Evolutionary conservation across 2,329 filamentous ascomycete species (phyloP).

Genomic region (Aaosphaeria pasadenensis): DNA sequence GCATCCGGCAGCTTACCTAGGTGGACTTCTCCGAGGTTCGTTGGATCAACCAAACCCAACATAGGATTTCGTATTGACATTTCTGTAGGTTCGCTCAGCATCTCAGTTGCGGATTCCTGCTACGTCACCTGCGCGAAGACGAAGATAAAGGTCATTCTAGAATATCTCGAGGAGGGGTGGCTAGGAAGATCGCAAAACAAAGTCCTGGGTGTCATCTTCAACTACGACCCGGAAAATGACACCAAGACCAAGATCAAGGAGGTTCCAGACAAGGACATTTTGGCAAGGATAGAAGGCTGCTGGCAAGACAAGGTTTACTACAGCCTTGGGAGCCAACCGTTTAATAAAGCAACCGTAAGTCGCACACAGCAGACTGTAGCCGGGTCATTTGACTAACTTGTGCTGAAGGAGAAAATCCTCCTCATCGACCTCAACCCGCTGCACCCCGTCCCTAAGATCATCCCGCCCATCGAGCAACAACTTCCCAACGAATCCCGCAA

Average conservation of each 20-base stretch:
- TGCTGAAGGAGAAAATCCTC: slow-evolving; percentile 54
- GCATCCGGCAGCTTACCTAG: slow-evolving; percentile 89
- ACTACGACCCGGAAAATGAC: slow-evolving; percentile 84
- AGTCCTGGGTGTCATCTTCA: slow-evolving; percentile 87
- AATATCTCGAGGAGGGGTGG: slow-evolving; percentile 95
- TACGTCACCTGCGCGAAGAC: slow-evolving; percentile 89
- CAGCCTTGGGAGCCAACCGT: slow-evolving; percentile 48
- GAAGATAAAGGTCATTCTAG: slow-evolving; percentile 83
- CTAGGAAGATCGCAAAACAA: slow-evolving; percentile 87
- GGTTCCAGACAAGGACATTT: slow-evolving; percentile 78
- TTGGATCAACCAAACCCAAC: background rate
- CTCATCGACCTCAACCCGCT: slow-evolving; percentile 89
- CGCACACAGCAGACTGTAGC: slow-evolving; percentile 21
- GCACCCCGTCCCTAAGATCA: slow-evolving; percentile 70
- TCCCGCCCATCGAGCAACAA: slow-evolving; percentile 76
- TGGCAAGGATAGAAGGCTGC: slow-evolving; percentile 77
- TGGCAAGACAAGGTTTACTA: slow-evolving; percentile 76
- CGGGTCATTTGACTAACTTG: background rate
- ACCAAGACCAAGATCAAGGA: slow-evolving; percentile 77
- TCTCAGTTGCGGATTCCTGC: slow-evolving; percentile 86
- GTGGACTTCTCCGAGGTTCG: slow-evolving; percentile 72
- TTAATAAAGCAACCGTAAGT: slow-evolving; percentile 56
- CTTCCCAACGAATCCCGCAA: slow-evolving; percentile 84
- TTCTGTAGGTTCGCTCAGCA: slow-evolving; percentile 65
- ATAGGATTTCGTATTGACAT: background rate